Base-by-base conservation (phyloP, 2,329 filamentous ascomycete species). In the Neopestalotiopsis clavispora region DNA sequence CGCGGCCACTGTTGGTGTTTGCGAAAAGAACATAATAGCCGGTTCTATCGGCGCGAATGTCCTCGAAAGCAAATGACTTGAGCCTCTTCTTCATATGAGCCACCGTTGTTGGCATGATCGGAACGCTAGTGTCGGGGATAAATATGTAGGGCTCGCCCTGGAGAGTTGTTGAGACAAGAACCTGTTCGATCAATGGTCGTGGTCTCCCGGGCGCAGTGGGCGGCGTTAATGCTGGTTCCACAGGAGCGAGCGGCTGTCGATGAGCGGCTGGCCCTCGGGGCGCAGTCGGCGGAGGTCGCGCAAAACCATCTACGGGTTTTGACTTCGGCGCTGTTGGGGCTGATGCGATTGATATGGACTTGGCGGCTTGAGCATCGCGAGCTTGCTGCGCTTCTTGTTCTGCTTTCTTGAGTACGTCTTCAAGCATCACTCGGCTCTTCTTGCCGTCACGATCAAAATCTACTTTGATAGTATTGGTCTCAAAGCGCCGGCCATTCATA, bases 11-110 rank as follows among this genome's bases (percentile, higher is more conserved):
- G 67, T 89, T 87, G 1, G 90, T 93, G 74, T 95, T 92, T 65
- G 93, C 89, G 76, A 99, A 99, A n/a, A 94, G 85, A 66, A 98
- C 90, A 78, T 94, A 98, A 80, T 98, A 99, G 0, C 96, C 96
- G 0, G 90, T 92, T 69, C 89, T 89, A 78, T 99, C 96, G 69
- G 93, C 90, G 42, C 94, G 89, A 65, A 99, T 92, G 64, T 94
- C 91, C 72, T 93, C 90, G 81, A 95, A 94, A 69, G 89, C 86
- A 78, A 93, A 97, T 65, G 91, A 90, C 80, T 95, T 96, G 67
- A 98, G 84, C 65, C 95, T 89, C 80, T 95, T 97, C 82, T 94
- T 94, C 83, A 99, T 87, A 82, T 99, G 96, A 4, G 92, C 90
- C 68, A 98, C 89, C 1, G 95, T 98, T 30, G 94, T 92, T 40